phyloP scores from a whole-genome alignment of 2,329 filamentous ascomycete species.

The Claviceps monticola region DNA sequence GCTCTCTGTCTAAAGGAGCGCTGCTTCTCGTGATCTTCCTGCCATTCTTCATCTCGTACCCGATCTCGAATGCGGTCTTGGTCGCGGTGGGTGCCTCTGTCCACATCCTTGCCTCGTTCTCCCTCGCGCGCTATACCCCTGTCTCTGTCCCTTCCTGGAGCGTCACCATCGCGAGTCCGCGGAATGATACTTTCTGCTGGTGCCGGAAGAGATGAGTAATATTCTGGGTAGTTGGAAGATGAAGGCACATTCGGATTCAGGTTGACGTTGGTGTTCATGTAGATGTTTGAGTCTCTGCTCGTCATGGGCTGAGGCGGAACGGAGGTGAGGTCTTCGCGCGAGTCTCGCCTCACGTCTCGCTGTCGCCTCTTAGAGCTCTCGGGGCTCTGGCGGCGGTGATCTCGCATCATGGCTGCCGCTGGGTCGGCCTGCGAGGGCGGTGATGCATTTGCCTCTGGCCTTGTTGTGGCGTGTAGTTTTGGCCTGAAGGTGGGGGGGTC shows the following conservation, averaged over 20 bases:
- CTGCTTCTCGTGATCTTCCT: constrained; percentile 7
- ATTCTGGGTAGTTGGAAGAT: constrained; percentile 1
- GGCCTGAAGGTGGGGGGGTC: not conserved
- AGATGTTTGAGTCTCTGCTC: constrained; percentile 6
- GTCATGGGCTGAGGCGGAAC: constrained; percentile 8
- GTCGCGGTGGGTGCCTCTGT: not conserved
- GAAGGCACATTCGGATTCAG: constrained; percentile 2
- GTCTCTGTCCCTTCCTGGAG: not conserved
- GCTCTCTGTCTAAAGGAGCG: constrained; percentile 4
- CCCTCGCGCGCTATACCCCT: not conserved
- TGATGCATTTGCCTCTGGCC: constrained; percentile 6
- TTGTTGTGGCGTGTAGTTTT: not conserved
- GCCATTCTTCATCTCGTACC: not conserved
- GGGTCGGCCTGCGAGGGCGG: constrained; percentile 9
- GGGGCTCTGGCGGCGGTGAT: constrained; percentile 41
- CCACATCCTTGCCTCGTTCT: not conserved
- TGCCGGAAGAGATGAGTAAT: constrained; percentile 5
- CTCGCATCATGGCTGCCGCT: constrained; percentile 35
- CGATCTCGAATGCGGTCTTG: not conserved
- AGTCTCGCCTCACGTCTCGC: constrained; percentile 18
- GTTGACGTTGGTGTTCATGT: constrained; percentile 3
- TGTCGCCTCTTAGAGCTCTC: constrained; percentile 39
- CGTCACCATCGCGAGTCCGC: not conserved
- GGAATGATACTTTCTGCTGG: constrained; percentile 5
- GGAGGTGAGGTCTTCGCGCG: constrained; percentile 16